Percentiles rank a stretch among this genome's conserved stretches.
Conservation (phyloP, 2,329 filamentous ascomycete species). For the Paracoccidioides brasiliensis region DNA sequence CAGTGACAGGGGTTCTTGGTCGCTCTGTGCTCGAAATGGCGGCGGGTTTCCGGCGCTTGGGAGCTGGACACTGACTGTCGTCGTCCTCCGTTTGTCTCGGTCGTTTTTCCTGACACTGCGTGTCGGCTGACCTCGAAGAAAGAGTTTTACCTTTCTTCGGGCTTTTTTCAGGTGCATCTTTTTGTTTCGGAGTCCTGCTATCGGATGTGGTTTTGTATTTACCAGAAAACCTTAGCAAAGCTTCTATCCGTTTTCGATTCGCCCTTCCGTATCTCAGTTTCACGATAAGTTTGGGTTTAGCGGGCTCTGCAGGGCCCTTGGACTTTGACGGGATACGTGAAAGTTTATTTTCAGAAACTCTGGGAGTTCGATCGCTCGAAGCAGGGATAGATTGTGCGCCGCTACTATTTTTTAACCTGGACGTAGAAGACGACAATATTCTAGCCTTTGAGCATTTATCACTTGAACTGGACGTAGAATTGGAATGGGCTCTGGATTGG, state of each 20-base stretch:
- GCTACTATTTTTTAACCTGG: neutral
- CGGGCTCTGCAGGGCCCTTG: neutral
- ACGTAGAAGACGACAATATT: slow-evolving; percentile 2
- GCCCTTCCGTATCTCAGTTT: slow-evolving; percentile 40
- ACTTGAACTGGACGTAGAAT: slow-evolving; percentile 10
- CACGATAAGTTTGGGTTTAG: slow-evolving; percentile 29
- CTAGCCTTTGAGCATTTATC: slow-evolving; percentile 9
- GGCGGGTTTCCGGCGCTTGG: slow-evolving; percentile 25
- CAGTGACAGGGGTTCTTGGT: slow-evolving; percentile 24
- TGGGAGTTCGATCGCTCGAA: neutral
- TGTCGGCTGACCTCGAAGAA: slow-evolving; percentile 11
- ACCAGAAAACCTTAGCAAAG: slow-evolving; percentile 31
- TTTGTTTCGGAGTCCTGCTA: slow-evolving; percentile 16
- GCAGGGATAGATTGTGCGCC: neutral
- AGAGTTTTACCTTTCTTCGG: slow-evolving; percentile 9
- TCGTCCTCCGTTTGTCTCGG: slow-evolving; percentile 15
- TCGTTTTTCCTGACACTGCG: slow-evolving; percentile 15
- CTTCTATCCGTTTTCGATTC: slow-evolving; percentile 36
- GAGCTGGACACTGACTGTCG: slow-evolving; percentile 15
- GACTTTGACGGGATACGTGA: neutral
- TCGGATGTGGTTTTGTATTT: slow-evolving; percentile 22
- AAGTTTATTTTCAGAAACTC: neutral
- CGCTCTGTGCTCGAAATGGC: slow-evolving; percentile 22
- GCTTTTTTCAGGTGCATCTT: slow-evolving; percentile 15
- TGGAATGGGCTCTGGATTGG: slow-evolving; percentile 9